Percentiles rank a stretch among this genome's conserved stretches.
These are phyloP conservation scores for Calamus simplicifolius DNA, from an alignment of 176 grass and related monocot species.

Conservation along the genomic window DNA sequence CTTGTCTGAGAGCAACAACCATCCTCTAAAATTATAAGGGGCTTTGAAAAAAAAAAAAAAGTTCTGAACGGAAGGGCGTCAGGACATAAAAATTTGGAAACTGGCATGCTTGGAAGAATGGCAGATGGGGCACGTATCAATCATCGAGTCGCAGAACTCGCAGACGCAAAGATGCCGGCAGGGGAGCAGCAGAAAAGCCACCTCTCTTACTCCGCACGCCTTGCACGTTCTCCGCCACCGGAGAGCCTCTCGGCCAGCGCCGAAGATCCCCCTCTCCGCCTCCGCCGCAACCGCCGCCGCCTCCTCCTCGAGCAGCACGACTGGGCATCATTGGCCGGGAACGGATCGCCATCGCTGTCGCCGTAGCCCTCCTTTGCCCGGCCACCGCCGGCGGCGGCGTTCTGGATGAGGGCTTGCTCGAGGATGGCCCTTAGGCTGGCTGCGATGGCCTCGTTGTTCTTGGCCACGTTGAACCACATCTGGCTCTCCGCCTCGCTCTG, in stretches of 20 bases:
- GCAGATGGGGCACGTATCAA: conserved; percentile 8
- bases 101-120: not conserved
- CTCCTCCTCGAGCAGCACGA: conserved; percentile 10
- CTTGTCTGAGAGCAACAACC: no score
- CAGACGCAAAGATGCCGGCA: conserved; percentile 16
- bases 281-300: not conserved
- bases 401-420: not conserved
- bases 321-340: not conserved
- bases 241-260: no score
- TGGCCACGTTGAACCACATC: conserved; percentile 13
- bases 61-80: no score
- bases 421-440: conserved; percentile 2
- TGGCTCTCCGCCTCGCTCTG: conserved; percentile 2
- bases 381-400: not conserved
- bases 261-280: no score
- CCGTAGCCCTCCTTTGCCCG: conserved; percentile 3
- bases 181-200: not conserved
- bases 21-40: no score
- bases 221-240: not conserved
- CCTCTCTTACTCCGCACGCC: not conserved
- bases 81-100: conserved; percentile 1
- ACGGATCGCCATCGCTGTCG: not conserved
- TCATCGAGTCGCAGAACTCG: conserved; percentile 1
- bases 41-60: no score
- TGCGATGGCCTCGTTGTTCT: conserved; percentile 10